Base-by-base conservation (phyloP, 768 basidiomycete species). In the Leccinum fibrillosum region DNA sequence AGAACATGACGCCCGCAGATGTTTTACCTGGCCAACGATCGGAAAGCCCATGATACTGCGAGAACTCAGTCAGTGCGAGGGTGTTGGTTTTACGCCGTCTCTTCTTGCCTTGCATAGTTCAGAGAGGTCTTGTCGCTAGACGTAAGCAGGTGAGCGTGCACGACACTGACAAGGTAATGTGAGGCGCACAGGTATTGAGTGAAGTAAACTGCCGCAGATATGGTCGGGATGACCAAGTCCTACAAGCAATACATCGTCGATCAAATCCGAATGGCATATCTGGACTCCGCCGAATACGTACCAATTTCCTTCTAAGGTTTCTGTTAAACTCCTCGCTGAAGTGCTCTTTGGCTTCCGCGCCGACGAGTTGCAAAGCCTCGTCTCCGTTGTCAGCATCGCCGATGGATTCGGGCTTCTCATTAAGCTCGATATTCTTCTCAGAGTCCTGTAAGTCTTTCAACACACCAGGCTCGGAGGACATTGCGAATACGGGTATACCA, bases 151-250 rank as follows among this genome's bases (percentile, higher is more conserved):
- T 64, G 25, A 69, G 48, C 8, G 28, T 28, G 7, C 9, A 10
- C 11, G 28, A 13, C 21, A 48, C 25, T 15, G 10, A 30, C 15
- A 47, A 19, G 25, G 2, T 26, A 6, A 44, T 52, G 19, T n/a
- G 49, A 25, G 19, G 60, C 81, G 54, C 65, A 86, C 83, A 87
- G 66, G 62, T 81, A 87, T 63, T 88, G 84, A 1, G 82, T 84
- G 66, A 88, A 88, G 68, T 86, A 88, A 13, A 87, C 85, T 2
- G 84, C 82, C 2, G 85, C 84, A 61, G 81, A 81, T 13, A 84
- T 69, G 4, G 83, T 79, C 1, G 82, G 80, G 49, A 85, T 84
- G 45, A 82, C 60, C 2, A 73, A 53, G 64, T 85, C 84, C 82
- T 83, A 54, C 3, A 13, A n/a, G 25, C 39, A 26, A 25, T 25